Evolutionary conservation across 345 rosid species (phyloP), one percentile per base, ranked within the genome.

Genomic region (Ailanthus altissimus): DNA sequence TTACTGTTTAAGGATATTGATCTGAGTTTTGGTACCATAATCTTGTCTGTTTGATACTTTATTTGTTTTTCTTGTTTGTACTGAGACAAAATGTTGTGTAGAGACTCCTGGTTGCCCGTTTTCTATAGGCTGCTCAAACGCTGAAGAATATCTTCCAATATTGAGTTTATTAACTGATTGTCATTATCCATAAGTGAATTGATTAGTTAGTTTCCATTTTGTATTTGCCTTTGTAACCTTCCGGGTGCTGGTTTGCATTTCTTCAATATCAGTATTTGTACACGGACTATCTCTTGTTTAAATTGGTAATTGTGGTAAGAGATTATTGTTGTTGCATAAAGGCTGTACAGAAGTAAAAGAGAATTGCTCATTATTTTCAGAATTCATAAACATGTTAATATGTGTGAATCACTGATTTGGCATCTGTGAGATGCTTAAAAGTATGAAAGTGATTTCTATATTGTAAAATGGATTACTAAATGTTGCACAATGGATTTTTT

Each of bases 1-100:
- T 53, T 51, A 26, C 69, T 74, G 75, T 28, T 73, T 49, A 14
- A 23, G 47, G 71, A 71, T 8, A 5, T 46, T 51, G 72, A 75
- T 38, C 47, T 42, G 42, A 32, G 42, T 77, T 79, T 61, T 49
- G 40, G 14, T 71, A 10, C 72, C 28, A 26, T 56, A 26, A n/a
- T 57, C 0, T 51, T 32, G 3, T 28, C 0, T 43, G 12, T 42
- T 53, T 49, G 45, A 3, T 28, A 46, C 18, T 43, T 61, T 36
- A 11, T 50, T 0, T 68, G 28, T 67, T 58, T 14, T 16, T 61
- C 16, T n/a, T 32, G 0, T 71, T 36, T 49, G 36, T 8, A 20
- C 42, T 58, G 42, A 18, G 43, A 21, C 42, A 23, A 72, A 42
- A 16, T 16, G 36, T n/a, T 26, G 40, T 45, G 2, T 36, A 20